These are phyloP conservation scores for Lentinula sp. DNA, from an alignment of 768 basidiomycete species.

Conservation along the genomic window DNA sequence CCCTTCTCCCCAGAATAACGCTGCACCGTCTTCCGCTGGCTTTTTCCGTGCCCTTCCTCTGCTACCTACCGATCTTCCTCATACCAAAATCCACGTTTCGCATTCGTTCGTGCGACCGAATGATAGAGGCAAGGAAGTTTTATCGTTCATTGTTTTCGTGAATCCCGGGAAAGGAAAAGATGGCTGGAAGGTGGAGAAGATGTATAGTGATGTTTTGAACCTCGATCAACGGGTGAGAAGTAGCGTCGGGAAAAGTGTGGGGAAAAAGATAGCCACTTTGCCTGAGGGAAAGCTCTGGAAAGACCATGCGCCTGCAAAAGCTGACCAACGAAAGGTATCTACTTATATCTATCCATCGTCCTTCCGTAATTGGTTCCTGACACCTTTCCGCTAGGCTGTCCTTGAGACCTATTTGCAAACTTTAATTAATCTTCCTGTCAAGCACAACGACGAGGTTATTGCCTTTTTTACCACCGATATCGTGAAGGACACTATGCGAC, in stretches of 20 bases:
- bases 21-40: conserved; percentile 20
- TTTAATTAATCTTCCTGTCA: conserved; percentile 74
- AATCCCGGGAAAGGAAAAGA: conserved; percentile 67
- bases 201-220: conserved; percentile 88
- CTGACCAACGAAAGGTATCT: conserved; percentile 87
- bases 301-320: conserved; percentile 94
- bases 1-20: not conserved
- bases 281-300: conserved; percentile 95
- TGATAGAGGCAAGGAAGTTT: conserved; percentile 85
- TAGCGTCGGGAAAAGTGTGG: conserved; percentile 59
- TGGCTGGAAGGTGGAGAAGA: conserved; percentile 83
- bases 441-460: conserved; percentile 85
- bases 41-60: conserved; percentile 72
- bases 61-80: conserved; percentile 63
- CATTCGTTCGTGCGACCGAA: conserved; percentile 85
- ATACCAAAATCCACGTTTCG: conserved; percentile 64
- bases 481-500: conserved; percentile 66
- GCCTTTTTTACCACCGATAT: conserved; percentile 91
- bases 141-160: conserved; percentile 81
- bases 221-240: conserved; percentile 75
- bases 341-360: conserved; percentile 6
- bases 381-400: conserved; percentile 39
- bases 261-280: conserved; percentile 72
- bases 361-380: conserved; percentile 8
- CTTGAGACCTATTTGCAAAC: conserved; percentile 86